phyloP scores from a whole-genome alignment of 2,329 filamentous ascomycete genomes.

The Aspergillus alliaceus region DNA sequence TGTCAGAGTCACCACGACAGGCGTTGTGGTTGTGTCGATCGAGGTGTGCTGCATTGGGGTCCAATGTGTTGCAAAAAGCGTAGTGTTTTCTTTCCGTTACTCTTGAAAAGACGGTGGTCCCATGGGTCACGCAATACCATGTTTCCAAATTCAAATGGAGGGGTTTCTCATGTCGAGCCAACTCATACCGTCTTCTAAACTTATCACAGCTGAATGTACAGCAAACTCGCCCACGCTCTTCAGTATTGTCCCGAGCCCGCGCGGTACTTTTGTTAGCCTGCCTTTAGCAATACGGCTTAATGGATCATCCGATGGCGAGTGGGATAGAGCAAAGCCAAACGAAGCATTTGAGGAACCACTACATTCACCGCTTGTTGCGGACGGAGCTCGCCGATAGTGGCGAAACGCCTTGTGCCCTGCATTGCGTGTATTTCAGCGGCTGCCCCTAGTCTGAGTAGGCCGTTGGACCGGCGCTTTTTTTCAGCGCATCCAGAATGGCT shows the following conservation, averaged over 20 bases:
- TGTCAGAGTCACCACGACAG: conserved; percentile 42
- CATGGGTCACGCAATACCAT: conserved; percentile 22
- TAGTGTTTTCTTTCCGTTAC: conserved; percentile 31
- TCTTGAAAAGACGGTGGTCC: conserved; percentile 6
- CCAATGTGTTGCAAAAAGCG: conserved; percentile 50
- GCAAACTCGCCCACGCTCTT: conserved; percentile 11
- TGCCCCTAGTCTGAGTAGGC: neutral
- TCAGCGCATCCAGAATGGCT: neutral
- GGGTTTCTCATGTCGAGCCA: conserved; percentile 24
- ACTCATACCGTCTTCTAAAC: conserved; percentile 27
- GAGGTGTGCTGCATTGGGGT: conserved; percentile 49
- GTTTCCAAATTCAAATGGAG: conserved; percentile 22
- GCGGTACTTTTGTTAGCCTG: neutral
- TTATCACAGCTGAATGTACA: conserved; percentile 27
- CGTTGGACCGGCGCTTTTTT: neutral
- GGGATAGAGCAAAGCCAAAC: neutral
- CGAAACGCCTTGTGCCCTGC: neutral
- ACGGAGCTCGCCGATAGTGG: neutral
- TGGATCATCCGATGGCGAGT: neutral
- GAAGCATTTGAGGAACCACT: neutral
- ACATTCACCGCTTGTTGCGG: neutral
- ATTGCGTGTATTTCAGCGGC: neutral
- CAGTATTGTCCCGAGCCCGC: neutral
- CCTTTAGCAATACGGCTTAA: neutral
- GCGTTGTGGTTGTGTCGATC: conserved; percentile 49